Evolutionary conservation across 768 basidiomycete genomes (phyloP).

Genomic region (Russula griseocarnosa): DNA sequence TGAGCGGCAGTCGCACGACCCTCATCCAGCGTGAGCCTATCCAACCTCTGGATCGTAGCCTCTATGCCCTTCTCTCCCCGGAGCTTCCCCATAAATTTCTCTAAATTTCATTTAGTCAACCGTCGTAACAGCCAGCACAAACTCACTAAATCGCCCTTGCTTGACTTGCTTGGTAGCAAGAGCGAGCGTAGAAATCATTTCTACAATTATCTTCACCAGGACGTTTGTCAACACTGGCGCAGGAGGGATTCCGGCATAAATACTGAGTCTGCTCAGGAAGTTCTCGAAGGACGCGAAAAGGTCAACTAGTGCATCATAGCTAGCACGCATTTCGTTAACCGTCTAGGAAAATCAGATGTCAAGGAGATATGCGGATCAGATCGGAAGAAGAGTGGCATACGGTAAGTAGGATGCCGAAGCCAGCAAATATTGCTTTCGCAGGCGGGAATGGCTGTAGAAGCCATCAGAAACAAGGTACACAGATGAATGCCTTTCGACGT

Average conservation of each 20-base stretch:
- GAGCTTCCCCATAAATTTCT: conserved; percentile 9
- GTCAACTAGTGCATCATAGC: background rate
- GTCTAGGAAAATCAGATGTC: background rate
- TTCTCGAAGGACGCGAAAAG: conserved; percentile 10
- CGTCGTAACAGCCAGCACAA: background rate
- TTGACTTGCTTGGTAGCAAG: conserved; percentile 11
- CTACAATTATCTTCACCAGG: background rate
- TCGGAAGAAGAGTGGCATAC: background rate
- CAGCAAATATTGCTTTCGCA: background rate
- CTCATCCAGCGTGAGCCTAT: conserved; percentile 10
- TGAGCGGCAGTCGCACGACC: background rate
- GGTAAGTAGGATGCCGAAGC: background rate
- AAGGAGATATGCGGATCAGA: background rate
- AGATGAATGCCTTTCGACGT: background rate
- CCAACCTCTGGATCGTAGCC: background rate
- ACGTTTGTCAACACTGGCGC: background rate
- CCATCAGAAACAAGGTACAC: no score
- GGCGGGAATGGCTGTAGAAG: conserved; percentile 2
- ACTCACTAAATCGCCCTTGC: conserved; percentile 10
- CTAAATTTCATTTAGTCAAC: background rate
- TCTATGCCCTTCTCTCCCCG: conserved; percentile 11
- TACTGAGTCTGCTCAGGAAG: conserved; percentile 1
- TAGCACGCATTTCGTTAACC: background rate
- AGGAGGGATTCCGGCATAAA: background rate
- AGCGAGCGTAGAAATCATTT: conserved; percentile 2